Percentiles rank a stretch among this genome's conserved stretches.
These are phyloP conservation scores for Pelargonium cotyledonis DNA, from an alignment of 441 rosid genomes.

Conservation along the genomic window DNA sequence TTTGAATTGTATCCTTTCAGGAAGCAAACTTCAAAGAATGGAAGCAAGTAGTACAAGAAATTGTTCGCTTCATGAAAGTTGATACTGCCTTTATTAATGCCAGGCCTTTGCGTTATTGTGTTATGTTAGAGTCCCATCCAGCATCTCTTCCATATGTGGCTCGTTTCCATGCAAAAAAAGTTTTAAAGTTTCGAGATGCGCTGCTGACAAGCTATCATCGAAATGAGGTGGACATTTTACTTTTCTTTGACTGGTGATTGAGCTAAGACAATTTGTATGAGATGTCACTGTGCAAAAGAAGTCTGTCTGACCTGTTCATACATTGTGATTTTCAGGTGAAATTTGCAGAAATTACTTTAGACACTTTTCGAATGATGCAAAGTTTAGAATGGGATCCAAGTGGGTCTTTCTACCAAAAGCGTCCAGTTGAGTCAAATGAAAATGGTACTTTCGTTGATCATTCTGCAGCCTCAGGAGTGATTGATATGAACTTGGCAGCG, in stretches of 20 bases:
- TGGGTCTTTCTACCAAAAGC: constrained; percentile 65
- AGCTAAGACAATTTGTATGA: constrained; percentile 10
- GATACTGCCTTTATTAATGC: constrained; percentile 36
- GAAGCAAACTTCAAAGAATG: constrained; percentile 87
- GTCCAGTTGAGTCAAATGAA: constrained; percentile 45
- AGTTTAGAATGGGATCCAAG: constrained; percentile 93
- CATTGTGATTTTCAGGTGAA: constrained; percentile 56
- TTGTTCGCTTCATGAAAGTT: constrained; percentile 52
- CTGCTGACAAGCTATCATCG: constrained; percentile 71
- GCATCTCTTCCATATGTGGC: constrained; percentile 66
- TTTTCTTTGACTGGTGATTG: constrained; percentile 8
- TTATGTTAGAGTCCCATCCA: constrained; percentile 57
- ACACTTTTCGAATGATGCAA: constrained; percentile 81
- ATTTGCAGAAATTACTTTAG: constrained; percentile 87
- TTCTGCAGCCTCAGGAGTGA: constrained; percentile 73
- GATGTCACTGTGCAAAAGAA: neutral
- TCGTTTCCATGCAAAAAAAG: constrained; percentile 76
- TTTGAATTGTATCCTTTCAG: constrained; percentile 31
- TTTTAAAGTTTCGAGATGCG: constrained; percentile 74
- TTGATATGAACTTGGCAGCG: constrained; percentile 62
- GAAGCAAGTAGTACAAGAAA: constrained; percentile 84
- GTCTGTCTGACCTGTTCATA: constrained; percentile 15
- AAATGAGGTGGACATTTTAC: constrained; percentile 53
- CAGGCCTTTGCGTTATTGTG: constrained; percentile 76
- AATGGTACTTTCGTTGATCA: constrained; percentile 67